phyloP scores from a whole-genome alignment of 768 basidiomycete genomes.

The Crepidotus variabilis region DNA sequence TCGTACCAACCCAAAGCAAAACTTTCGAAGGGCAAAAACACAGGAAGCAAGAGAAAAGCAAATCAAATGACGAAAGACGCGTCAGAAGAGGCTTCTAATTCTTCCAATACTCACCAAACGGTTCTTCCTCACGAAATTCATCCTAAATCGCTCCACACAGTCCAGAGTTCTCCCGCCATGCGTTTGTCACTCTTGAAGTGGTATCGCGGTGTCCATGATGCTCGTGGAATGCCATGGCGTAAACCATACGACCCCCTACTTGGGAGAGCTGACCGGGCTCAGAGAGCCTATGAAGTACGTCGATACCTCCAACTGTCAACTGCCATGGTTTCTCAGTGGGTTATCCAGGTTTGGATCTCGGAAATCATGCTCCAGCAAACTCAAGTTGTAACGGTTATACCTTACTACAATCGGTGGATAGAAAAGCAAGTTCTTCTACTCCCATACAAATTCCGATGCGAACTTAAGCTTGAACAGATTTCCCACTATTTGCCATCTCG shows the following conservation, averaged over 20 bases:
- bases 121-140: constrained; percentile 24
- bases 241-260: constrained; percentile 60
- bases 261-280: constrained; percentile 58
- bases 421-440: constrained; percentile 45
- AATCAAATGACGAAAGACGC: neutral
- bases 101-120: neutral
- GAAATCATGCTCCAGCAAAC: constrained; percentile 98
- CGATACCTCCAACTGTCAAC: neutral
- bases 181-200: constrained; percentile 57
- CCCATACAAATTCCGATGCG: neutral
- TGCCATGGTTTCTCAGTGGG: constrained; percentile 3
- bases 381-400: constrained; percentile 89
- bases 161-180: constrained; percentile 36
- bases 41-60: neutral
- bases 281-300: constrained; percentile 86
- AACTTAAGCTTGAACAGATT: constrained; percentile 45
- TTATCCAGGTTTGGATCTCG: constrained; percentile 73
- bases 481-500: constrained; percentile 75
- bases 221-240: constrained; percentile 90
- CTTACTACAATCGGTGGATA: constrained; percentile 91
- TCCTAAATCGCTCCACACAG: constrained; percentile 43
- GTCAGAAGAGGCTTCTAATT: too few species aligned
- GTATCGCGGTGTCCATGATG: constrained; percentile 65
- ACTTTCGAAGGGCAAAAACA: too few species aligned
- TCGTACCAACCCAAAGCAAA: too few species aligned